Evolutionary conservation across 1,284 basidiomycete genomes (phyloP).

Genomic region (Agroathelia rolfsii): DNA sequence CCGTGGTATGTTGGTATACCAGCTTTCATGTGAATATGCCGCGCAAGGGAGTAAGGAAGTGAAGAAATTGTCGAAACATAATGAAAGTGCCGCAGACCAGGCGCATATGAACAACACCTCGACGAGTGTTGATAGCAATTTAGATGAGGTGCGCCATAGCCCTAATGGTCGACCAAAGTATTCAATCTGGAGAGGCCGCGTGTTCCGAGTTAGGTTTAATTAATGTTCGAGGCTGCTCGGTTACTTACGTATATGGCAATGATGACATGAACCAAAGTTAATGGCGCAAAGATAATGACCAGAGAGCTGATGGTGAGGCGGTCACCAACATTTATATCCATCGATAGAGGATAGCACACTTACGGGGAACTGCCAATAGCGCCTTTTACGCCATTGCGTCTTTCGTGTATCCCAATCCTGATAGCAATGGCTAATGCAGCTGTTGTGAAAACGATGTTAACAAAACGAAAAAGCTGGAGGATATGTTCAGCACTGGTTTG

Average conservation of each 20-base stretch:
- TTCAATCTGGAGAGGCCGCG: conserved; percentile 48
- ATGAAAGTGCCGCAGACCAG: conserved; percentile 84
- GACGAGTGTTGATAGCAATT: conserved; percentile 69
- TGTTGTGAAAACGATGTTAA: conserved; percentile 78
- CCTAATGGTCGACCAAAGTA: conserved; percentile 88
- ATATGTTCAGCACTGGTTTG: conserved; percentile 20
- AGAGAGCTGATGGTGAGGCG: conserved; percentile 45
- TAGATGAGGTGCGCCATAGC: conserved; percentile 78
- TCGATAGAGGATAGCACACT: conserved; percentile 22
- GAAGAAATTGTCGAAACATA: conserved; percentile 87
- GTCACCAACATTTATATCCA: conserved; percentile 11
- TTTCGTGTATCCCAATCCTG: conserved; percentile 57
- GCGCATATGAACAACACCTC: conserved; percentile 86
- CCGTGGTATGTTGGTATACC: conserved; percentile 59
- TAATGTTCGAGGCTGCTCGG: too few species aligned
- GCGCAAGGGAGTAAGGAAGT: conserved; percentile 78
- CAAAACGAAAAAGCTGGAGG: conserved; percentile 68
- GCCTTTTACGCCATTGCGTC: conserved; percentile 41
- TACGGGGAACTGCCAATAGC: conserved; percentile 76
- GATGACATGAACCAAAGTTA: conserved; percentile 82
- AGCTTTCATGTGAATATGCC: conserved; percentile 42
- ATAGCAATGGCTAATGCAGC: conserved; percentile 75
- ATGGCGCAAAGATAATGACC: conserved; percentile 79
- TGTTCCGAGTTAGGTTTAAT: too few species aligned
- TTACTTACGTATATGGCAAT: conserved; percentile 66